These are phyloP conservation scores for Xerocomus potaroensis DNA, from an alignment of 768 basidiomycete genomes.

Conservation along the genomic window DNA sequence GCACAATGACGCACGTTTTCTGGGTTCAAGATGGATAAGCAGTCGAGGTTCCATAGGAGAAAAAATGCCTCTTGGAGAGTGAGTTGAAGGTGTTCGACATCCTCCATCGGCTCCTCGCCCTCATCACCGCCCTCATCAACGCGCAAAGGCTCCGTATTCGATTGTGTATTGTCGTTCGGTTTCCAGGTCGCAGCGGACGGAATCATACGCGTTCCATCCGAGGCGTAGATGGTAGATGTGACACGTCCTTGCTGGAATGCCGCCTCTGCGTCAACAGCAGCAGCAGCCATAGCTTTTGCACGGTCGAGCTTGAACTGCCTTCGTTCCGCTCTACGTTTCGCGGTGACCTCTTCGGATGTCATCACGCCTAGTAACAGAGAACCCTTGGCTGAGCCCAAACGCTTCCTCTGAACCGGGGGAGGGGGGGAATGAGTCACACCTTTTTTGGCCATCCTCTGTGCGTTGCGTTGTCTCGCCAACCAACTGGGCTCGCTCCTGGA, in stretches of 20 bases:
- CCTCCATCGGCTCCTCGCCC: slow-evolving; percentile 52
- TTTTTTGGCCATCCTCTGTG: slow-evolving; percentile 47
- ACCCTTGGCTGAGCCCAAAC: neutral
- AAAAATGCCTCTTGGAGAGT: slow-evolving; percentile 90
- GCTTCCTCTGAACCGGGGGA: neutral
- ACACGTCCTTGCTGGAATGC: slow-evolving; percentile 72
- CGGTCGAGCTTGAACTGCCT: slow-evolving; percentile 92
- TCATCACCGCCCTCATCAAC: slow-evolving; percentile 30
- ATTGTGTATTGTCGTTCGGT: slow-evolving; percentile 34
- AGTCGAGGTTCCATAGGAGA: slow-evolving; percentile 78
- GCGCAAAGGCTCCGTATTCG: slow-evolving; percentile 12
- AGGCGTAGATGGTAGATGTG: slow-evolving; percentile 53
- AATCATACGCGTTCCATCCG: slow-evolving; percentile 43
- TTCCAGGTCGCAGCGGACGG: slow-evolving; percentile 83
- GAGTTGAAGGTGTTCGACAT: slow-evolving; percentile 88
- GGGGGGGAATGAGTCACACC: too few relatives aligned
- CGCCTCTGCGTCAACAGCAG: slow-evolving; percentile 73
- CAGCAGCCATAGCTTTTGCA: slow-evolving; percentile 80
- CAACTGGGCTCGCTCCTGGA: slow-evolving; percentile 95
- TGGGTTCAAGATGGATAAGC: slow-evolving; percentile 66
- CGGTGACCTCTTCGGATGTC: slow-evolving; percentile 90
- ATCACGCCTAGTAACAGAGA: slow-evolving; percentile 28
- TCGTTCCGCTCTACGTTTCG: slow-evolving; percentile 80
- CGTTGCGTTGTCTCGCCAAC: slow-evolving; percentile 75
- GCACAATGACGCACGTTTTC: slow-evolving; percentile 47